phyloP scores from a whole-genome alignment of 1,284 basidiomycete genomes.

The Apiotrichum sp. region DNA sequence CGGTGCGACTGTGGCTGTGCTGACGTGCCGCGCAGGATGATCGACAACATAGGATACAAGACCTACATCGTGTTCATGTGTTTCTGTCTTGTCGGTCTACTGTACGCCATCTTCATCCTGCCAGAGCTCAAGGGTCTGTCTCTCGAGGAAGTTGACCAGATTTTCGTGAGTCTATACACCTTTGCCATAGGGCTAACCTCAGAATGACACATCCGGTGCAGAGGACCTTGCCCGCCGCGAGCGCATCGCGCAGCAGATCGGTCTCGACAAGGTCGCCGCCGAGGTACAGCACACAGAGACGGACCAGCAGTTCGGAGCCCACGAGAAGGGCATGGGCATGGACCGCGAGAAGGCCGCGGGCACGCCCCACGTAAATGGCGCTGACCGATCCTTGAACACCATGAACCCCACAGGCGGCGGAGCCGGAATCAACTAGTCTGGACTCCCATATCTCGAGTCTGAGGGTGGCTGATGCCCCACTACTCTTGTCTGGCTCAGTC shows the following conservation, averaged over 20 bases:
- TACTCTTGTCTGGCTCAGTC: too few species aligned
- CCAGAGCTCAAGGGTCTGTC: slow-evolving; percentile 9
- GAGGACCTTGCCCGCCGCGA: slow-evolving; percentile 3
- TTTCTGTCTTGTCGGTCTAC: slow-evolving; percentile 14
- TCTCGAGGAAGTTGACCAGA: slow-evolving; percentile 86
- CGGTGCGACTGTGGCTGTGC: too few species aligned
- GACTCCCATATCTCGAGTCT: too few species aligned
- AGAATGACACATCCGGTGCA: neutral
- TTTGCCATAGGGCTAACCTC: too few species aligned
- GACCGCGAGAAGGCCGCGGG: too few species aligned
- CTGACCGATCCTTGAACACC: too few species aligned
- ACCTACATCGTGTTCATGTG: slow-evolving; percentile 22
- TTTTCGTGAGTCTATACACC: slow-evolving; percentile 50
- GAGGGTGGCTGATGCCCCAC: too few species aligned
- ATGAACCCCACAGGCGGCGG: too few species aligned
- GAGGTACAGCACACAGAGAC: neutral
- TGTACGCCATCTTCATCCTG: slow-evolving; percentile 12
- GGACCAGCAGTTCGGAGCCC: too few species aligned
- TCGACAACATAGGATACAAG: slow-evolving; percentile 12
- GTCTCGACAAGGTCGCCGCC: neutral
- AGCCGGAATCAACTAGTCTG: too few species aligned
- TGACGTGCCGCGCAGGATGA: slow-evolving; percentile 8
- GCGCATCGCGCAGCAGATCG: neutral
- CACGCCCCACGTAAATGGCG: too few species aligned
- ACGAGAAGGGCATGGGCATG: too few species aligned